Conservation (phyloP, 2,329 filamentous ascomycete species). For the Exutisphaerella laricina region DNA sequence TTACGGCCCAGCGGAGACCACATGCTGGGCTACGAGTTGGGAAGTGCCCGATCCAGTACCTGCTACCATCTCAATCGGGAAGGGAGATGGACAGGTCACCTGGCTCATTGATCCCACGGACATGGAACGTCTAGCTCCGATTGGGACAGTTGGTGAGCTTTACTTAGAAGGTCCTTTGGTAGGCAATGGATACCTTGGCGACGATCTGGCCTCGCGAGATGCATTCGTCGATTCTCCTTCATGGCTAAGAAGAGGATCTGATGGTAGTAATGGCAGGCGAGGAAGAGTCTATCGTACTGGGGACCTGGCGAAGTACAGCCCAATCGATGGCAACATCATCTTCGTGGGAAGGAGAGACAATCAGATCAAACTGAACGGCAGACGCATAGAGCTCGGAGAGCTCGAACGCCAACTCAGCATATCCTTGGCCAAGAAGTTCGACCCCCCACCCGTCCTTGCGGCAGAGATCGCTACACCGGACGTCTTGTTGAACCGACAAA, state of each 20-base stretch:
- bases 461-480: neutral
- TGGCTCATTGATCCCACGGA: constrained; percentile 12
- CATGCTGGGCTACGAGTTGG: neutral
- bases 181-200: constrained; percentile 40
- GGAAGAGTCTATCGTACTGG: constrained; percentile 41
- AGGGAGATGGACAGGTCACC: constrained; percentile 1
- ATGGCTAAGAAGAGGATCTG: constrained; percentile 16
- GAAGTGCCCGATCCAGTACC: neutral
- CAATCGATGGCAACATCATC: constrained; percentile 38
- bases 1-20: constrained; percentile 41
- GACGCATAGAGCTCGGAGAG: constrained; percentile 56
- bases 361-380: constrained; percentile 60
- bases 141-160: constrained; percentile 46
- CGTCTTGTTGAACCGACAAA: neutral
- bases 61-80: neutral
- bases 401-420: constrained; percentile 36
- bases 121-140: constrained; percentile 51
- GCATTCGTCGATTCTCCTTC: constrained; percentile 30
- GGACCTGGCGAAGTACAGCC: constrained; percentile 52
- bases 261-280: neutral
- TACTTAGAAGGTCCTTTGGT: constrained; percentile 44
- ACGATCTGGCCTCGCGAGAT: constrained; percentile 25
- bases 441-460: too few relatives aligned
- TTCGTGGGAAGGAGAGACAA: constrained; percentile 54
- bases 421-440: too few relatives aligned